Percentiles rank a stretch among this genome's conserved stretches.
These are phyloP conservation scores for Wickerhamiella nectarea DNA, from an alignment of 805 yeast genomes.

Conservation along the genomic window DNA sequence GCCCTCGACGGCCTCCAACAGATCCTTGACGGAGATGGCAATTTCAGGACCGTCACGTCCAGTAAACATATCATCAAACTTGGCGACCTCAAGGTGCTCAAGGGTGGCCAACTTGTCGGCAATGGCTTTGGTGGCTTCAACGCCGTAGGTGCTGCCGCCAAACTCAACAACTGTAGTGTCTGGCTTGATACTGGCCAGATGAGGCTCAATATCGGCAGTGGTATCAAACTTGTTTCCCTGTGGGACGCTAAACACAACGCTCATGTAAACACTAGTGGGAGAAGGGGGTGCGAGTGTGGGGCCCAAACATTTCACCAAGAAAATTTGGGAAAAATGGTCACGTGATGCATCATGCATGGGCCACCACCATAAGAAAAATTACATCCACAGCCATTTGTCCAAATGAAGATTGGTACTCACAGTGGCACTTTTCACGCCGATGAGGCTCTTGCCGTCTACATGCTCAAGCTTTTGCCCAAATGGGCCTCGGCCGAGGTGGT, in stretches of 20 bases:
- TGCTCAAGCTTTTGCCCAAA: constrained; percentile 60
- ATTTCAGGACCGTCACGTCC: constrained; percentile 92
- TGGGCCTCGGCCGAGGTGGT: constrained; percentile 53
- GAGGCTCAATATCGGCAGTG: constrained; percentile 57
- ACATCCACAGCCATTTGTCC: neutral
- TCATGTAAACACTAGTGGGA: neutral
- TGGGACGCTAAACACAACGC: constrained; percentile 7
- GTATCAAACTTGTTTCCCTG: constrained; percentile 46
- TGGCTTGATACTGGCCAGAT: constrained; percentile 40
- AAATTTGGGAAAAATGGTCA: neutral
- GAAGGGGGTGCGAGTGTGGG: too few species aligned
- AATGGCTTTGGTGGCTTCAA: constrained; percentile 66
- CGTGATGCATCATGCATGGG: too few species aligned
- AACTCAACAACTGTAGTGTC: constrained; percentile 51
- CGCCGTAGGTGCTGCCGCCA: constrained; percentile 89
- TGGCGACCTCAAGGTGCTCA: constrained; percentile 41
- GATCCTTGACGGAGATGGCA: constrained; percentile 60
- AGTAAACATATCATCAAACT: constrained; percentile 81
- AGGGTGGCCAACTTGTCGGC: constrained; percentile 38
- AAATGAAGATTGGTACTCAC: constrained; percentile 57
- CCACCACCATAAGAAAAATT: neutral
- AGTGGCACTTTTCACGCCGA: constrained; percentile 91
- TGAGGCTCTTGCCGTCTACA: constrained; percentile 84
- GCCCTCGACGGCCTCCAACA: constrained; percentile 59
- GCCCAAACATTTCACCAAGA: too few species aligned